These are phyloP conservation scores for Cladosporium phlei DNA, from an alignment of 2,329 filamentous ascomycete genomes.

Conservation along the genomic window DNA sequence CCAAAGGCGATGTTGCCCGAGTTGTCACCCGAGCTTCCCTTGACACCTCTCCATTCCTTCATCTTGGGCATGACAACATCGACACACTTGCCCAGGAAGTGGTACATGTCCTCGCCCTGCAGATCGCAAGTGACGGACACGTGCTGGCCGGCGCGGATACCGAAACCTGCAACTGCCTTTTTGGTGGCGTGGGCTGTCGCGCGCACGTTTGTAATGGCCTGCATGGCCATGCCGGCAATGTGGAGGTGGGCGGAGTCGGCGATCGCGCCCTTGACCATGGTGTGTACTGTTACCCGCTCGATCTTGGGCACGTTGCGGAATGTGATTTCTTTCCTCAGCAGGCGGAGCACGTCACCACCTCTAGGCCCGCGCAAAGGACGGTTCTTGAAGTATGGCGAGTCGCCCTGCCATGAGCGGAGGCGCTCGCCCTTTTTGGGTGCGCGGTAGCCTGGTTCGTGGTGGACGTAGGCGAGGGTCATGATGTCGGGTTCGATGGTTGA, in stretches of 20 bases:
- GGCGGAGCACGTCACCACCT: conserved; percentile 66
- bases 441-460: conserved; percentile 73
- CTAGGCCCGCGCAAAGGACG: conserved; percentile 78
- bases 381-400: conserved; percentile 91
- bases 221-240: conserved; percentile 76
- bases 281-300: conserved; percentile 74
- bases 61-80: conserved; percentile 89
- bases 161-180: conserved; percentile 69
- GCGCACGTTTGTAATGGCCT: conserved; percentile 76
- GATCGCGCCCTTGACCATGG: conserved; percentile 62
- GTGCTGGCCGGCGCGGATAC: conserved; percentile 64
- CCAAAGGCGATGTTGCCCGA: conserved; percentile 85
- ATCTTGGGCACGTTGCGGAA: conserved; percentile 85
- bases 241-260: conserved; percentile 71
- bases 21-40: conserved; percentile 72
- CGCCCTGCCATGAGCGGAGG: conserved; percentile 80
- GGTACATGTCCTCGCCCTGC: conserved; percentile 73
- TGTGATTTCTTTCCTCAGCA: conserved; percentile 62
- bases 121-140: conserved; percentile 74
- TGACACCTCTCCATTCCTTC: conserved; percentile 89
- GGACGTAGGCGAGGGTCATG: conserved; percentile 81
- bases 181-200: conserved; percentile 66
- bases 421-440: conserved; percentile 56
- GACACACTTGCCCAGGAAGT: conserved; percentile 86
- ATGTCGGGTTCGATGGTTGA: conserved; percentile 81